Base-by-base conservation (phyloP, 2,329 filamentous ascomycete species). In the Pseudogymnoascus sp. region DNA sequence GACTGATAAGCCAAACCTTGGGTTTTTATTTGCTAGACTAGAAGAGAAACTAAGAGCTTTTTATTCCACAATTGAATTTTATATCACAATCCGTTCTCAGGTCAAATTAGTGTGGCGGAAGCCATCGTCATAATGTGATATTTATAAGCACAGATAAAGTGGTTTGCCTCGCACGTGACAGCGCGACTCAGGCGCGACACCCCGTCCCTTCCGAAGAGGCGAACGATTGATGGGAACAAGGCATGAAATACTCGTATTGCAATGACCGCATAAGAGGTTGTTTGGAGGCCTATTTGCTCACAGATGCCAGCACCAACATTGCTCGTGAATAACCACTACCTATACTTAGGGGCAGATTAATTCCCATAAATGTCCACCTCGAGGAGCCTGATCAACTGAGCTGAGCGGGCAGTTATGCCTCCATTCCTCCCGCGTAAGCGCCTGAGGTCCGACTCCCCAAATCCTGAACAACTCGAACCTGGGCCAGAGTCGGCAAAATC, bases 341-440 rank as follows among this genome's bases (percentile, higher is more conserved):
- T 30, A 30, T 30, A 25, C 22, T 33, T 53, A 14, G 11, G 11
- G 33, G 28, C 28, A 53, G 47, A 53, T 53, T 30, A 20, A 53
- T 18, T 11, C 28, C 9, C 9, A 35, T 35, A 25, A 53, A 53
- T 33, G 47, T 6, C 25, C 43, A 53, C 9, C 43, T 15, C 47
- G 20, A 20, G 28, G 15, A 18, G 9, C 47, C 3, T 2, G 15
- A 14, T 20, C 47, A 33, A 53, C 28, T 33, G 28, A 53, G 43
- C 18, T 30, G 25, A 33, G 47, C 28, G 47, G 33, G 28, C 8
- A 33, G 9, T 35, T 33, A 91, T 91, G 87, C 86, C 88, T 68
- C 87, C 88, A 22, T 76, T 82, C 65, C 78, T 89, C 14, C 79
- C 85, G 57, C 84, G 85, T 67, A 91, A 91, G 75, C 82, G 86